A percentile compares a stretch with the other conserved stretches of the same genome.
Evolutionary conservation across 805 yeast genomes (phyloP).

Genomic region (Blastobotrys chiropterorum): DNA sequence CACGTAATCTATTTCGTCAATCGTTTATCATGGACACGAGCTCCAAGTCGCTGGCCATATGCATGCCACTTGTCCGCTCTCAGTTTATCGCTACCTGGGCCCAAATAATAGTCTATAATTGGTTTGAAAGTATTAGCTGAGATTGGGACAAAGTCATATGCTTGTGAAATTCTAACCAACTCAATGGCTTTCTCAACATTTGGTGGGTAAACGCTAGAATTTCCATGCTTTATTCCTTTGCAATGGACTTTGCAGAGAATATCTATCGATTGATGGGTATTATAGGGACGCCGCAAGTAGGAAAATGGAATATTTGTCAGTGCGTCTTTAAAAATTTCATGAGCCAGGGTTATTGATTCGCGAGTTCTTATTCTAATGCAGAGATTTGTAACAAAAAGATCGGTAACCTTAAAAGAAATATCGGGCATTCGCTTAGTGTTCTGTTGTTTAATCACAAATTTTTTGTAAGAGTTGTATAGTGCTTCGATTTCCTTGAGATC

Average conservation of each 20-base stretch:
- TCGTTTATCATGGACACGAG: not conserved
- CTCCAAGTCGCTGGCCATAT: not conserved
- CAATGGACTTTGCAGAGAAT: not conserved
- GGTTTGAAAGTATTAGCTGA: not conserved
- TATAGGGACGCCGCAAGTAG: not conserved
- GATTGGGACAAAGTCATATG: constrained; percentile 1
- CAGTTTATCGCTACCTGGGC: not conserved
- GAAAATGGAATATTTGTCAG: not conserved
- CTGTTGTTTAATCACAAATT: constrained; percentile 4
- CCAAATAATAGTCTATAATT: not conserved
- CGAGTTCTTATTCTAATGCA: constrained; percentile 7
- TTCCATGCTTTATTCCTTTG: not conserved
- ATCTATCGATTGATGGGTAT: not conserved
- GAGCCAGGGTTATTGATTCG: constrained; percentile 18
- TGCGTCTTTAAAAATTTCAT: constrained; percentile 16
- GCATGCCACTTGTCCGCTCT: not conserved
- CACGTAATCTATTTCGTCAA: not conserved
- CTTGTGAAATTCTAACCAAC: not conserved
- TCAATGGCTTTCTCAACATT: not conserved
- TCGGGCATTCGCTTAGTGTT: constrained; percentile 2
- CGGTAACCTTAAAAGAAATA: constrained; percentile 14
- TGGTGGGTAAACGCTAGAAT: not conserved
- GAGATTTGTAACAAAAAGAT: constrained; percentile 23
- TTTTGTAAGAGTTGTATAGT: constrained; percentile 16
- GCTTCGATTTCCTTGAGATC: constrained; percentile 9